Evolutionary conservation across 2,329 filamentous ascomycete genomes (phyloP).

Genomic region (Aspergillus vadensis): DNA sequence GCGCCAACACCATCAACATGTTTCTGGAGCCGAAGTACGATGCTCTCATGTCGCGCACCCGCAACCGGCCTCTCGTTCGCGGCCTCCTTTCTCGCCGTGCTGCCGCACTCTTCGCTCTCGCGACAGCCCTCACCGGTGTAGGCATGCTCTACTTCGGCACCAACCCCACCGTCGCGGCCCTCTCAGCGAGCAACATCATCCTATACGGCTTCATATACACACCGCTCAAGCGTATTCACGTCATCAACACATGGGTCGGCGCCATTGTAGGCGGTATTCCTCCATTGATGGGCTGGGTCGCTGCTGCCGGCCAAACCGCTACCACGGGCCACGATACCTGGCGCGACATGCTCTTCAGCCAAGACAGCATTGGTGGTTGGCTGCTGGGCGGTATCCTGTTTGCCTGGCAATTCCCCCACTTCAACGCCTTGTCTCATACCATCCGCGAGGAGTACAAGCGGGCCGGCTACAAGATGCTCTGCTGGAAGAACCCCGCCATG

Average conservation of each 20-base stretch:
- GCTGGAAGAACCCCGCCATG: slow-evolving; percentile 80
- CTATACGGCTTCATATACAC: slow-evolving; percentile 94
- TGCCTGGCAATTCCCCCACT: slow-evolving; percentile 97
- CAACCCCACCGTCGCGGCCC: slow-evolving; percentile 86
- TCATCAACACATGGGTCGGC: slow-evolving; percentile 92
- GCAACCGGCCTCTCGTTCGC: slow-evolving; percentile 85
- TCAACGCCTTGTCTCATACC: slow-evolving; percentile 87
- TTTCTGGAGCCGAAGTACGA: slow-evolving; percentile 89
- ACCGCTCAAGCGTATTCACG: slow-evolving; percentile 82
- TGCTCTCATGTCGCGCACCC: slow-evolving; percentile 88
- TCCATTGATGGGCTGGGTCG: slow-evolving; percentile 96
- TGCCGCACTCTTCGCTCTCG: slow-evolving; percentile 77
- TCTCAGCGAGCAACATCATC: slow-evolving; percentile 81
- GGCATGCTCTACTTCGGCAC: slow-evolving; percentile 82
- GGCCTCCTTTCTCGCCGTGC: slow-evolving; percentile 70
- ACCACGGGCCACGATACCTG: slow-evolving; percentile 70
- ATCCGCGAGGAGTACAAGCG: slow-evolving; percentile 86
- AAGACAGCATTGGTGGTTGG: slow-evolving; percentile 78
- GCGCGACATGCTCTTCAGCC: slow-evolving; percentile 74
- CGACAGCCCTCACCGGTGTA: slow-evolving; percentile 69
- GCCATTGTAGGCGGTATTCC: slow-evolving; percentile 91
- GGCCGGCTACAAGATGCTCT: slow-evolving; percentile 71
- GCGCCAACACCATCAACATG: slow-evolving; percentile 96
- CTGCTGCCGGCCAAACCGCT: slow-evolving; percentile 85
- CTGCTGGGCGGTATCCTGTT: slow-evolving; percentile 81